Evolutionary conservation across 1,284 basidiomycete genomes (phyloP), one percentile per base, ranked within the genome.

Genomic region (Wallemia ichthyophaga): DNA sequence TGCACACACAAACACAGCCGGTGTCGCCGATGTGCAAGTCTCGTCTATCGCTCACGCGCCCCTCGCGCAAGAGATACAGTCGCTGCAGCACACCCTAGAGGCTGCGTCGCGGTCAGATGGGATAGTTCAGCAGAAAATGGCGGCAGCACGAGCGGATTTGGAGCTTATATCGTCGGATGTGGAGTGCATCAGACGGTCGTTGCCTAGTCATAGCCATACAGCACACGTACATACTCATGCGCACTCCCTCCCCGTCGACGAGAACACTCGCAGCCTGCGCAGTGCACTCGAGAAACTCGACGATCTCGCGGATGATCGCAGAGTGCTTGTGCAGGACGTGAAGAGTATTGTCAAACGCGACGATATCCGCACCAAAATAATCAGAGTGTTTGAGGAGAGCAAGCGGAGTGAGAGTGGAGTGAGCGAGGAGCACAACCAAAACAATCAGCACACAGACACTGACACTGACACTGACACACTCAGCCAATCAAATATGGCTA

Each of bases 251-350:
- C 15, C n/a, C 13, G n/a, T 11, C n/a, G 37, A 48, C n/a, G 37
- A 48, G n/a, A 48, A 21, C 76, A 80, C 61, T 82, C 85, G 0
- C 79, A 86, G 2, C 75, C 71, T 98, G 2, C 81, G 88, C 17
- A 75, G 77, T 0, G 75, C 79, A 11, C 72, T 95, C 5, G 92
- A 98, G 68, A 75, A 78, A 19, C 73, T 96, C 0, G 83, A 92
- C 60, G 81, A 85, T 48, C 65, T 87, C 7, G 77, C 77, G 58
- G 74, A 75, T 1, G 71, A 74, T 59, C 76, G 84, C 1, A 71
- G 73, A 0, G 75, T 82, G 32, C 68, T 85, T 1, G 76, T 85
- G 2, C 71, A 75, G 13, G 78, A 85, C 58, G 83, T 81, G 0
- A 74, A 78, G 58, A 74, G 76, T 9, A 71, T 82, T 2, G 75